phyloP scores from a whole-genome alignment of 2,329 filamentous ascomycete genomes.

The Diaporthe ilicicola region DNA sequence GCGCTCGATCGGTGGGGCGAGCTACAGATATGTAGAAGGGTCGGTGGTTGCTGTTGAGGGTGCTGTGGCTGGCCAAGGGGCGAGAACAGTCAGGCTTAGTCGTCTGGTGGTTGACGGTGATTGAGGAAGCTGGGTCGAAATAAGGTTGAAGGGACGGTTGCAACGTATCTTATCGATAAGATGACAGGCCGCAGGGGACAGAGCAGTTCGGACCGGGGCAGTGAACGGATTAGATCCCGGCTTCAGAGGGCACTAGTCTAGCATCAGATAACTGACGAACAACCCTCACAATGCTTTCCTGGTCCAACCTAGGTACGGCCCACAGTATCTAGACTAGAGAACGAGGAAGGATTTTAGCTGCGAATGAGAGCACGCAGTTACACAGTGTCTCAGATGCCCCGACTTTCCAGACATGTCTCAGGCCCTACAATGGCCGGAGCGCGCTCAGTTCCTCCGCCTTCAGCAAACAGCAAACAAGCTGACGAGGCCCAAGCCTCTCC shows the following conservation, averaged over 20 bases:
- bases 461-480: too few relatives aligned
- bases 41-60: not conserved
- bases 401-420: not conserved
- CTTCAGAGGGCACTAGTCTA: not conserved
- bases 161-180: conserved; percentile 15
- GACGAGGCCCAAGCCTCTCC: not conserved
- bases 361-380: not conserved
- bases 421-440: not conserved
- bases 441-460: not conserved
- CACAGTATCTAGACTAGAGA: not conserved
- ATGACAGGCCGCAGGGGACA: not conserved
- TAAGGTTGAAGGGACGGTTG: conserved; percentile 17
- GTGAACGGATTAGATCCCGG: not conserved
- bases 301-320: too few relatives aligned
- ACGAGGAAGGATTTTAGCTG: not conserved
- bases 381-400: conserved; percentile 1
- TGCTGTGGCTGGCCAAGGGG: not conserved
- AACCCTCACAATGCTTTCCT: conserved; percentile 4
- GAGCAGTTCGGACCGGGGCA: not conserved
- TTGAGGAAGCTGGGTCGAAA: conserved; percentile 3
- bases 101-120: not conserved
- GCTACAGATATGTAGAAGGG: not conserved
- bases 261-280: not conserved
- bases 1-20: not conserved
- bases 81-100: not conserved